These are phyloP conservation scores for rapeseed (Brassica napus) DNA, from an alignment of 345 rosid genomes.

Conservation along the genomic window Da-Ae NC_063435.1:11149501-11150000, in stretches of 20 bases:
- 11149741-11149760: slow-evolving; percentile 56
- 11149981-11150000: slow-evolving; percentile 66
- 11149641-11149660: slow-evolving; percentile 73
- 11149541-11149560: slow-evolving; percentile 67
- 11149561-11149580: slow-evolving; percentile 75
- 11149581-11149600: slow-evolving; percentile 74
- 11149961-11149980: slow-evolving; percentile 53
- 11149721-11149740: slow-evolving; percentile 59
- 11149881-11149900: slow-evolving; percentile 91
- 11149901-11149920: slow-evolving; percentile 82
- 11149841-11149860: slow-evolving; percentile 85
- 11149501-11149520: slow-evolving; percentile 27
- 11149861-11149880: slow-evolving; percentile 80
- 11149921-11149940: slow-evolving; percentile 83
- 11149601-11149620: slow-evolving; percentile 46
- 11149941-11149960: slow-evolving; percentile 66
- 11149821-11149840: slow-evolving; percentile 90
- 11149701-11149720: slow-evolving; percentile 57
- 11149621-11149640: slow-evolving; percentile 60
- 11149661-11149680: slow-evolving; percentile 19
- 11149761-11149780: slow-evolving; percentile 79
- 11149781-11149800: slow-evolving; percentile 79
- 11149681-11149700: background rate
- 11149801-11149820: slow-evolving; percentile 67
- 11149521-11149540: slow-evolving; percentile 2